Conservation (phyloP, 306 rosid species). For the Acacia melanoxylon region DNA sequence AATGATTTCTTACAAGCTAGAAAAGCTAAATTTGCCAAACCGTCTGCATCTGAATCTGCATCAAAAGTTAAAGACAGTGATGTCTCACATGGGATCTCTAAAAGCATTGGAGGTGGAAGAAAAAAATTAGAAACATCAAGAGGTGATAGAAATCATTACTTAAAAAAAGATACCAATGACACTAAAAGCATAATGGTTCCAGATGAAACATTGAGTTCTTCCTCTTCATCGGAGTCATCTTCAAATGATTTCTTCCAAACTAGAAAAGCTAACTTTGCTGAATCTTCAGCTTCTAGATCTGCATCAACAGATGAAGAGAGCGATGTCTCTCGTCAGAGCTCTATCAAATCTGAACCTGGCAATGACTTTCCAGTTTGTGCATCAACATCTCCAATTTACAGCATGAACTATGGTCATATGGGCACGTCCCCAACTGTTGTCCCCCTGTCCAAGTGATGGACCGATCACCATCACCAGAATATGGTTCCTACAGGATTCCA, state of each 20-base stretch:
- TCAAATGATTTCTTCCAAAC: slow-evolving; percentile 30
- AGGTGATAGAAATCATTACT: not conserved
- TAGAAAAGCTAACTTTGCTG: slow-evolving; percentile 16
- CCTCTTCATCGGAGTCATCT: slow-evolving; percentile 39
- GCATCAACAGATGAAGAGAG: slow-evolving; percentile 29
- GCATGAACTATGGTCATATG: slow-evolving; percentile 23
- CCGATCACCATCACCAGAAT: slow-evolving; percentile 43
- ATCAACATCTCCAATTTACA: slow-evolving; percentile 35
- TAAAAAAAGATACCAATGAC: slow-evolving; percentile 14
- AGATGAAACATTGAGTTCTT: slow-evolving; percentile 27
- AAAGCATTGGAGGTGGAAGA: slow-evolving; percentile 8
- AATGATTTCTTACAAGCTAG: slow-evolving; percentile 33
- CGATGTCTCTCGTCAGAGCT: slow-evolving; percentile 31
- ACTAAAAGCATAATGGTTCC: slow-evolving; percentile 26
- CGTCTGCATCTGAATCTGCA: slow-evolving; percentile 3
- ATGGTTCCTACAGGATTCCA: slow-evolving; percentile 68
- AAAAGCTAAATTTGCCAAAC: slow-evolving; percentile 5
- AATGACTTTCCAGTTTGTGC: slow-evolving; percentile 17
- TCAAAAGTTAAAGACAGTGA: slow-evolving; percentile 29
- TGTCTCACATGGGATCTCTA: slow-evolving; percentile 31
- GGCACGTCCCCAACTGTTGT: slow-evolving; percentile 37
- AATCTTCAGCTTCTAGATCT: not conserved
- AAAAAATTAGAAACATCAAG: not conserved
- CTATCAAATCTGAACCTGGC: slow-evolving; percentile 36
- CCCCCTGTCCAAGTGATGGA: slow-evolving; percentile 74